Evolutionary conservation across 208 protist species (phyloP).

Genomic region (Spongospora subterranea): DNA sequence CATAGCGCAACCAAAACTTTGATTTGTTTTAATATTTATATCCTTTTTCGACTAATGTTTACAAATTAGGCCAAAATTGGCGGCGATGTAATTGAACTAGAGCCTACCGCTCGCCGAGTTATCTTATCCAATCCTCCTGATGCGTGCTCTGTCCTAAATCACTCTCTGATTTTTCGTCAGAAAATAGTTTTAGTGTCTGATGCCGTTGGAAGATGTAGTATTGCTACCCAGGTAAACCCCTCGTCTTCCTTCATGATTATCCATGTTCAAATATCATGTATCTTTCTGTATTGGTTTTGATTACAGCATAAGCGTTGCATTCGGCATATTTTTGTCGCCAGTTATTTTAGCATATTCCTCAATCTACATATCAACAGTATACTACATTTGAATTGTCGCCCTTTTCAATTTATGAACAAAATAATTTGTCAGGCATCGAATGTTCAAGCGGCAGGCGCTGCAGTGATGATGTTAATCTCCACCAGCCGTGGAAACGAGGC

Average conservation of each 20-base stretch:
- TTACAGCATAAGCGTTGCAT: too few relatives aligned
- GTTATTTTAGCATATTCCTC: too few relatives aligned
- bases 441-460: not conserved
- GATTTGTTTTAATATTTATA: too few relatives aligned
- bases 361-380: too few relatives aligned
- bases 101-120: not conserved
- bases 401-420: not conserved
- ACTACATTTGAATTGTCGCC: not conserved
- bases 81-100: not conserved
- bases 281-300: too few relatives aligned
- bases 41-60: too few relatives aligned
- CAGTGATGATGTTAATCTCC: not conserved
- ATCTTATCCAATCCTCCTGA: not conserved
- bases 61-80: constrained; percentile 29
- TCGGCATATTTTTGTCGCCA: too few relatives aligned
- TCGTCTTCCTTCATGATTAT: too few relatives aligned
- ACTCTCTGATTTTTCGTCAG: not conserved
- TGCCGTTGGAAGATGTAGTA: not conserved
- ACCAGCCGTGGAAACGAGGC: not conserved
- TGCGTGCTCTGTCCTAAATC: not conserved
- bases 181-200: not conserved
- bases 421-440: not conserved
- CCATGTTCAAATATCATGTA: too few relatives aligned
- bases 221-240: not conserved
- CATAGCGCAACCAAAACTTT: too few relatives aligned